Evolutionary conservation across 768 basidiomycete species (phyloP).

Genomic region (Chalciporus chontae): DNA sequence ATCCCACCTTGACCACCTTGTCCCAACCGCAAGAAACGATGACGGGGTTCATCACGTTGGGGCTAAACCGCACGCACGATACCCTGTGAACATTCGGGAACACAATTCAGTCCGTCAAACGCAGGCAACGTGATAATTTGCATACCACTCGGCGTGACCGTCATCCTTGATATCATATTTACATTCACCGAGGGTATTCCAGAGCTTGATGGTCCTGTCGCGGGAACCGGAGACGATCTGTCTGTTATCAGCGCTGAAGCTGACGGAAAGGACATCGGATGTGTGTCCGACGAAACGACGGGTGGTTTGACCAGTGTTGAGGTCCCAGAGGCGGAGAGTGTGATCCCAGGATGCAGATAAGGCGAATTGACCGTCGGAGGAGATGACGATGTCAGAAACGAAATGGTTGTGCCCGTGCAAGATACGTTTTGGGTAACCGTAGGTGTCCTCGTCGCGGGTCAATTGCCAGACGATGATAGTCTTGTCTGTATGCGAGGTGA

Average conservation of each 20-base stretch:
- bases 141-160: constrained; percentile 91
- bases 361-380: constrained; percentile 98
- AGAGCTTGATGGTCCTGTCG: constrained; percentile 97
- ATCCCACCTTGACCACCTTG: constrained; percentile 96
- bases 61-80: constrained; percentile 98
- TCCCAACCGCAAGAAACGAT: constrained; percentile 99
- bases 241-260: constrained; percentile 99
- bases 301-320: constrained; percentile 95
- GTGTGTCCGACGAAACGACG: constrained; percentile 98
- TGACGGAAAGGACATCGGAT: constrained; percentile 96
- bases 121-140: background rate
- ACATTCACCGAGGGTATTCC: constrained; percentile 99
- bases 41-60: constrained; percentile 94
- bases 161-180: constrained; percentile 99
- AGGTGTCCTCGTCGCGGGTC: constrained; percentile 86
- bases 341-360: constrained; percentile 99
- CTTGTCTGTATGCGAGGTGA: constrained; percentile 85
- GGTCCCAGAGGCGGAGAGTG: constrained; percentile 98
- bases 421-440: constrained; percentile 96
- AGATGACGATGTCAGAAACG: constrained; percentile 97
- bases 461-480: constrained; percentile 99
- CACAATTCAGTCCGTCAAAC: background rate
- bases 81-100: constrained; percentile 54
- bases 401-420: constrained; percentile 99
- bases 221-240: constrained; percentile 99